Base-by-base conservation (phyloP, 2,329 filamentous ascomycete genomes). In the Colletotrichum viniferum region DNA sequence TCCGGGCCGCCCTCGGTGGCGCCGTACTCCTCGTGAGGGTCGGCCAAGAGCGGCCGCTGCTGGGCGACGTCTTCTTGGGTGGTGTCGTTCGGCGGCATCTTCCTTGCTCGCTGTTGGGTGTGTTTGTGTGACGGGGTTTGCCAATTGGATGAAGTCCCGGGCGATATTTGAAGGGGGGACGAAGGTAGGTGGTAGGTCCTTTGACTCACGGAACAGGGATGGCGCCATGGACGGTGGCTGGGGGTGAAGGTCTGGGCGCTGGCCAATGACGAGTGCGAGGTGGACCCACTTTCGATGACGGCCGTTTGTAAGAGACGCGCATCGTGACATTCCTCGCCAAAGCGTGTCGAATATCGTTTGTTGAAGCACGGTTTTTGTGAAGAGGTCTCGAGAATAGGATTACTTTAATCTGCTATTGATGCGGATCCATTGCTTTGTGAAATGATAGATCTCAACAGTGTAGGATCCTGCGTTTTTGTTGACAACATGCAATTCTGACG, bases 31-130 rank as follows among this genome's bases (percentile, higher is more conserved):
- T 64, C 16, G 18, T 61, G 68, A 13, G 73, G 55, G 24, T 76
- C 76, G 30, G 76, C 72, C 68, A 77, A 21, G 32, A 76, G 71
- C n/a, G 74, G 74, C 66, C 66, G 34, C 26, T 62, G 32, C 43
- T 48, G 43, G n/a, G 43, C 43, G 26, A 14, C 43, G 16, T 76
- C 73, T n/a, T 76, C 56, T 7, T 68, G 56, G 8, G 43, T 48
- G 58, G 10, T 48, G 43, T 48, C n/a, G 43, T 26, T 34, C 13
- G 63, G 60, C 10, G 73, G 48, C 73, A 76, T 76, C 48, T 70
- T 34, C 18, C 61, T 65, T 26, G 56, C n/a, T 24, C 18, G 24
- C n/a, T 52, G 30, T 13, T 30, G 34, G 43, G 21, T 12, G 18
- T 21, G 13, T 60, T 38, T 48, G 43, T 48, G 43, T 21, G 43